phyloP scores from a whole-genome alignment of 495 filamentous ascomycete genomes.

The Xylaria sp. region DNA sequence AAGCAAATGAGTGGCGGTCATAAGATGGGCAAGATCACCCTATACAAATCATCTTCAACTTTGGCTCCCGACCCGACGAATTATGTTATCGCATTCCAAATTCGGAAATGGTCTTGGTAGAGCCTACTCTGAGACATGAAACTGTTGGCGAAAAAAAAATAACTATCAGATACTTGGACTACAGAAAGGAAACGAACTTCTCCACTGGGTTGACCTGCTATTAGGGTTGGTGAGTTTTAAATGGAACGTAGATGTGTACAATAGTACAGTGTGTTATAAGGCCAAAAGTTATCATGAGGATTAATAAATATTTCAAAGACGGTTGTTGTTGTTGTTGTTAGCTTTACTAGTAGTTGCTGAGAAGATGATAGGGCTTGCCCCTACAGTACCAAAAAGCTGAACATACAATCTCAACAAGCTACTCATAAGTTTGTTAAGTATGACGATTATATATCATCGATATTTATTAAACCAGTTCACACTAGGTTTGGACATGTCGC shows the following conservation, averaged over 20 bases:
- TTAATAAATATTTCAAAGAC: not conserved
- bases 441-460: not conserved
- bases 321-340: not conserved
- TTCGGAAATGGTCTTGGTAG: not conserved
- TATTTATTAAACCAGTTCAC: not conserved
- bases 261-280: not conserved
- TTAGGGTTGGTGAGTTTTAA: not conserved
- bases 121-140: not conserved
- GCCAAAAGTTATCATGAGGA: not conserved
- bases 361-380: not conserved
- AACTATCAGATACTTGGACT: not conserved
- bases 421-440: not conserved
- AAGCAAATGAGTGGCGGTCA: conserved; percentile 27
- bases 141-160: not conserved
- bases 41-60: not conserved
- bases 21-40: conserved; percentile 6
- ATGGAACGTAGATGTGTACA: not conserved
- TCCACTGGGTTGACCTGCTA: not conserved
- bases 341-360: not conserved
- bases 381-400: not conserved
- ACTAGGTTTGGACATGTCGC: not conserved
- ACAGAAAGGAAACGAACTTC: not conserved
- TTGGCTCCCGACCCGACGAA: not conserved
- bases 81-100: not conserved
- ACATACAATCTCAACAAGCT: not conserved